Conservation (phyloP, 176 grass and related monocot species). For the Hordeum vulgare region DNA sequence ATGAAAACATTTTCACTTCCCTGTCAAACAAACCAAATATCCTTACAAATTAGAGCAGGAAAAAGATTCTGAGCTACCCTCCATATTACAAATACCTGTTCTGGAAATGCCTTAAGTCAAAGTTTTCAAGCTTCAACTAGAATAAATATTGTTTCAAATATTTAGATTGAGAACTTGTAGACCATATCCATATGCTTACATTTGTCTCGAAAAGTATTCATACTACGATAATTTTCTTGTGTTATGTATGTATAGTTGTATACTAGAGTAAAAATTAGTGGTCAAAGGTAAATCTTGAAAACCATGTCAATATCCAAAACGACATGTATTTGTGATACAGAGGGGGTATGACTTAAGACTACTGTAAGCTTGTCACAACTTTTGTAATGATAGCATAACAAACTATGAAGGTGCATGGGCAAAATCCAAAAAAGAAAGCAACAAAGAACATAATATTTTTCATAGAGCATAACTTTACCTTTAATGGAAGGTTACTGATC, state of each 20-base stretch:
- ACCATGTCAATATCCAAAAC: not conserved
- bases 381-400: not conserved
- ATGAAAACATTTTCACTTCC: not conserved
- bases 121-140: not conserved
- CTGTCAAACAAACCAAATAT: not conserved
- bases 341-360: not conserved
- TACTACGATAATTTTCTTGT: not conserved
- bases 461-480: constrained; percentile 36
- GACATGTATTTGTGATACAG: not conserved
- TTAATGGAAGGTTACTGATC: constrained; percentile 90
- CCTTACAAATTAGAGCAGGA: not conserved
- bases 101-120: not conserved
- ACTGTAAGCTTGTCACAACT: not conserved
- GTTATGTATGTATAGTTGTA: not conserved
- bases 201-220: no score
- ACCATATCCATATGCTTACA: no score
- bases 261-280: not conserved
- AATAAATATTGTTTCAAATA: not conserved
- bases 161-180: not conserved
- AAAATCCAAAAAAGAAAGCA: not conserved
- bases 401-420: not conserved
- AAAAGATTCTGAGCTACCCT: not conserved
- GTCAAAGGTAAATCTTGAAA: not conserved
- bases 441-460: not conserved
- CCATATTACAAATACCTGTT: not conserved